Conservation (phyloP, 169 alveolate species). For the Eimeria maxima region DNA sequence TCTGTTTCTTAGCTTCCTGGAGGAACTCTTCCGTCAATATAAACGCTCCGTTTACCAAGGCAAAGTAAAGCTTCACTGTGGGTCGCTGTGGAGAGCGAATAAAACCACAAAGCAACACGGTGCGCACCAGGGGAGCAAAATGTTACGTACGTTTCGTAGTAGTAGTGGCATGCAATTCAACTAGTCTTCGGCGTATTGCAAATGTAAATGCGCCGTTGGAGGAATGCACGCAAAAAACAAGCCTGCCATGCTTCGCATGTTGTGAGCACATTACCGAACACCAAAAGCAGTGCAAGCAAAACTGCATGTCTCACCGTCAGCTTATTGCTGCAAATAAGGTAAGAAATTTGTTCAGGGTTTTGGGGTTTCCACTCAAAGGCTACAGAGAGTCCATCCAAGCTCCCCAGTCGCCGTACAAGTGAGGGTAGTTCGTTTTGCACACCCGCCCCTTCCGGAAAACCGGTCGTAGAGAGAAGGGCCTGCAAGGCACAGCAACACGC, state of each 20-base stretch:
- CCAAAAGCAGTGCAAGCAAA: neutral
- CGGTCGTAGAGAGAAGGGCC: slow-evolving; percentile 67
- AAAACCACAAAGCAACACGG: neutral
- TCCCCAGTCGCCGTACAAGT: slow-evolving; percentile 57
- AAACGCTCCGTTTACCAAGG: slow-evolving; percentile 61
- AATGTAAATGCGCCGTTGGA: neutral
- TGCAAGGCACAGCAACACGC: neutral
- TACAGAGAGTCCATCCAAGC: neutral
- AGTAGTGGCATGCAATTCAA: neutral
- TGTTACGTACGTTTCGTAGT: neutral
- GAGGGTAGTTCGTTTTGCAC: slow-evolving; percentile 59
- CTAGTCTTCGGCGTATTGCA: neutral
- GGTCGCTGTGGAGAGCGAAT: slow-evolving; percentile 10
- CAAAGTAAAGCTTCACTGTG: slow-evolving; percentile 70
- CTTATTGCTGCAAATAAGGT: slow-evolving; percentile 69
- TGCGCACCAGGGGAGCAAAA: neutral
- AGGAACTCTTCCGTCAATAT: slow-evolving; percentile 64
- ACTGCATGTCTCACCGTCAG: slow-evolving; percentile 39
- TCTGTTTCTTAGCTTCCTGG: slow-evolving; percentile 36
- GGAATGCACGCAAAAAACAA: neutral
- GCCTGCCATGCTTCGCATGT: neutral
- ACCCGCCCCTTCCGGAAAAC: slow-evolving; percentile 69
- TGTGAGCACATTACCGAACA: neutral
- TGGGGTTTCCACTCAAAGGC: slow-evolving; percentile 68
- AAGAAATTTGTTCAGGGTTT: slow-evolving; percentile 49